These are phyloP conservation scores for Chamaenerion angustifolium DNA, from an alignment of 345 rosid genomes.

Conservation along the genomic window DNA sequence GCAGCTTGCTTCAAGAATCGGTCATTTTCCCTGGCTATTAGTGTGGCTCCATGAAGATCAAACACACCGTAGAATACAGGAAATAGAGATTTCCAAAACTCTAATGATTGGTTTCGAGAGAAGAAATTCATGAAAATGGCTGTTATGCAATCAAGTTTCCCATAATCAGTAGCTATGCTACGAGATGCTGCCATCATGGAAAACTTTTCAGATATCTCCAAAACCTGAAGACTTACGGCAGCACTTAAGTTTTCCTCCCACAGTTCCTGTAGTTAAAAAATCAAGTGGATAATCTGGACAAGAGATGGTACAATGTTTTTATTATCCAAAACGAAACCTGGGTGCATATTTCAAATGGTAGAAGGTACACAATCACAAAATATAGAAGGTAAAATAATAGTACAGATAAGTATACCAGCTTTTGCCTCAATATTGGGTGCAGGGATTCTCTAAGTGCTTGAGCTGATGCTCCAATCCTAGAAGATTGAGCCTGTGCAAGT, in stretches of 20 bases:
- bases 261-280: conserved; percentile 54
- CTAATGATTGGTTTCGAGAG: conserved; percentile 85
- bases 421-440: conserved; percentile 93
- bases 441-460: conserved; percentile 94
- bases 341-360: conserved; percentile 1
- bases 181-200: conserved; percentile 80
- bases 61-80: conserved; percentile 67
- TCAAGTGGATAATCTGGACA: background rate
- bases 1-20: conserved; percentile 96
- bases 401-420: conserved; percentile 35
- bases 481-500: conserved; percentile 95
- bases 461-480: conserved; percentile 96
- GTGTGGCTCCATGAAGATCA: conserved; percentile 90
- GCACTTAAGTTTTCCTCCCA: conserved; percentile 99
- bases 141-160: conserved; percentile 88
- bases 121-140: conserved; percentile 77
- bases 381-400: too few relatives aligned
- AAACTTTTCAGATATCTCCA: conserved; percentile 83
- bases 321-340: background rate
- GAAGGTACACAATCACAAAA: background rate
- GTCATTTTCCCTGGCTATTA: conserved; percentile 98
- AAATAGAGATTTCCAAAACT: conserved; percentile 78
- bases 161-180: conserved; percentile 90
- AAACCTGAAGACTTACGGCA: conserved; percentile 92
- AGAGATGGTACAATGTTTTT: background rate